These are phyloP conservation scores for Saitozyma podzolica DNA, from an alignment of 768 basidiomycete species.

Conservation along the genomic window DNA sequence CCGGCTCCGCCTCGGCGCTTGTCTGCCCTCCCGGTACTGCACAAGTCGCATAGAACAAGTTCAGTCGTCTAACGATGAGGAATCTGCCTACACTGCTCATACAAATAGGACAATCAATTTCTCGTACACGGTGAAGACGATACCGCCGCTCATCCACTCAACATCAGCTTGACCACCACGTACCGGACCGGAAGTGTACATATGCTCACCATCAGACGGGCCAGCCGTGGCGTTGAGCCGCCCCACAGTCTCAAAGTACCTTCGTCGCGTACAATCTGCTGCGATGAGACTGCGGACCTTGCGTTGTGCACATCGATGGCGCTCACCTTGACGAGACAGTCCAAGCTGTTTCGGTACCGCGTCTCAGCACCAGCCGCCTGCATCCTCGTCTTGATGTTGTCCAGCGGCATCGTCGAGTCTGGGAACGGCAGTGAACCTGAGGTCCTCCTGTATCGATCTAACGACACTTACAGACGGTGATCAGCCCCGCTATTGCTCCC, in stretches of 20 bases:
- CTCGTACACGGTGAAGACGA: constrained; percentile 85
- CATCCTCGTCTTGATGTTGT: constrained; percentile 94
- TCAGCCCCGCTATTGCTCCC: constrained; percentile 83
- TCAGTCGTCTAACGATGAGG: too few relatives aligned
- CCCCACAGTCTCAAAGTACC: constrained; percentile 85
- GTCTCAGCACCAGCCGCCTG: constrained; percentile 75
- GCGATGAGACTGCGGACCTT: constrained; percentile 58
- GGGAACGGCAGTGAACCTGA: neutral
- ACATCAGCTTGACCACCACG: constrained; percentile 40
- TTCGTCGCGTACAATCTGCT: constrained; percentile 82
- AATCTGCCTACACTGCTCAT: too few relatives aligned
- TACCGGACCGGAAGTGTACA: too few relatives aligned
- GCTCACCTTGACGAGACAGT: constrained; percentile 59
- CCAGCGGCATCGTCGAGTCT: constrained; percentile 46
- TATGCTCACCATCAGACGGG: constrained; percentile 68
- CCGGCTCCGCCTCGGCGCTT: too few relatives aligned
- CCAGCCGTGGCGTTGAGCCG: constrained; percentile 82
- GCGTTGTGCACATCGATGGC: neutral
- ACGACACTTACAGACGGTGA: constrained; percentile 72
- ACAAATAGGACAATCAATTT: constrained; percentile 1
- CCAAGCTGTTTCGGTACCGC: constrained; percentile 86
- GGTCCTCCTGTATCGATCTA: neutral
- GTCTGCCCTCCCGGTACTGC: too few relatives aligned
- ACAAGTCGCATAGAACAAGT: too few relatives aligned
- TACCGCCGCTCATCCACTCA: constrained; percentile 77